Evolutionary conservation across 1,284 basidiomycete species (phyloP).

Genomic region (Meira miltonrushii): DNA sequence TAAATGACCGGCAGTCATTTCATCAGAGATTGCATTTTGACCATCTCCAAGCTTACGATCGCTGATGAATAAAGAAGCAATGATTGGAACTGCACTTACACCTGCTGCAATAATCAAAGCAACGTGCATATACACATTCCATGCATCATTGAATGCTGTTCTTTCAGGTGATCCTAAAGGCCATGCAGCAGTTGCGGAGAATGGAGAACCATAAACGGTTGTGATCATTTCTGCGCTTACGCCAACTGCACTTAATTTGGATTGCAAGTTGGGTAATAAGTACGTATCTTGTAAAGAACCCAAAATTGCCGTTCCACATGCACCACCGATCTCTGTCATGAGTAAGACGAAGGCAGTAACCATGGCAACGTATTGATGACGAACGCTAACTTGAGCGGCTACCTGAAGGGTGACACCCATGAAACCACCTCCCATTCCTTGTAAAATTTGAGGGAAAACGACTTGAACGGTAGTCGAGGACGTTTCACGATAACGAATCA

Average conservation of each 20-base stretch:
- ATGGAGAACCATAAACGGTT: constrained; percentile 17
- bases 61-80: constrained; percentile 30
- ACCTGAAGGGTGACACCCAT: constrained; percentile 45
- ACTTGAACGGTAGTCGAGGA: constrained; percentile 39
- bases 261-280: constrained; percentile 25
- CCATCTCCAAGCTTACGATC: constrained; percentile 39
- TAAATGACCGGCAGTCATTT: constrained; percentile 25
- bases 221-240: constrained; percentile 14
- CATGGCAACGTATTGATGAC: constrained; percentile 49
- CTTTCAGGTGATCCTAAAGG: constrained; percentile 31
- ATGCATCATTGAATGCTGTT: constrained; percentile 35
- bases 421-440: constrained; percentile 49
- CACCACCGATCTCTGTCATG: constrained; percentile 43
- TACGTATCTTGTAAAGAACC: constrained; percentile 37
- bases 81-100: constrained; percentile 35
- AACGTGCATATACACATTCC: constrained; percentile 39
- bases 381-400: constrained; percentile 47
- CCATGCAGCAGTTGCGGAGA: constrained; percentile 13
- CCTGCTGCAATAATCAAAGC: constrained; percentile 39
- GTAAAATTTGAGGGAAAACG: constrained; percentile 46
- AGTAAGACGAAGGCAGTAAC: constrained; percentile 50
- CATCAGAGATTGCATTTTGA: constrained; percentile 49
- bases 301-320: constrained; percentile 41
- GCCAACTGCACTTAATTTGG: constrained; percentile 23
- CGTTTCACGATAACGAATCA: constrained; percentile 43